phyloP scores from a whole-genome alignment of 2,329 filamentous ascomycete genomes.

The Penicillium sumatraense region DNA sequence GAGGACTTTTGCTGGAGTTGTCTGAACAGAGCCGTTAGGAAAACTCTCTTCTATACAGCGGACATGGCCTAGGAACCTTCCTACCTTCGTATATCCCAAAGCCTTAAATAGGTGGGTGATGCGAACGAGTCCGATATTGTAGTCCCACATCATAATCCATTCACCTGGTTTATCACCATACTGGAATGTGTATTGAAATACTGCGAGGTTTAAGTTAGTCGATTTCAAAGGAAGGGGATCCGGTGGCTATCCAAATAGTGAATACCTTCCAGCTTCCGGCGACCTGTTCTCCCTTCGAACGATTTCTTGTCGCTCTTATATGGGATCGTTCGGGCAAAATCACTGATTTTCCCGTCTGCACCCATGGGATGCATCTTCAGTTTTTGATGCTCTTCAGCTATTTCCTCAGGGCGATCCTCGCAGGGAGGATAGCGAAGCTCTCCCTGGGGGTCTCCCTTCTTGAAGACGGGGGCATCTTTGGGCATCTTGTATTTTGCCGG shows the following conservation, averaged over 20 bases:
- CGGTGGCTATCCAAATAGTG: too few species aligned
- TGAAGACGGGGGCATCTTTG: constrained; percentile 68
- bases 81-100: constrained; percentile 82
- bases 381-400: constrained; percentile 62
- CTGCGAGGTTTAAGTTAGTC: too few species aligned
- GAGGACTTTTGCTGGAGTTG: constrained; percentile 82
- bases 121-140: constrained; percentile 89
- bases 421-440: constrained; percentile 74
- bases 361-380: constrained; percentile 71
- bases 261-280: constrained; percentile 85
- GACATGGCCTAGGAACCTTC: constrained; percentile 19
- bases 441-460: constrained; percentile 66
- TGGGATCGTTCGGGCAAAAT: constrained; percentile 76
- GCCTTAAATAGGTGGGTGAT: constrained; percentile 96
- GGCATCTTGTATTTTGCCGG: constrained; percentile 57
- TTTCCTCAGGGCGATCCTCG: constrained; percentile 65
- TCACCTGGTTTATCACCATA: constrained; percentile 68
- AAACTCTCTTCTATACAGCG: neutral
- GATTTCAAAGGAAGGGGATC: too few species aligned
- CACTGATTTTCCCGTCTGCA: constrained; percentile 44
- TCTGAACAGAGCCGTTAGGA: constrained; percentile 57
- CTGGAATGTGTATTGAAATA: constrained; percentile 74
- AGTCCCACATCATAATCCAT: constrained; percentile 93
- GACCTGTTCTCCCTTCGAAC: constrained; percentile 82
- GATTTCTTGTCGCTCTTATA: constrained; percentile 95